A percentile compares a stretch with the other conserved stretches of the same genome.
phyloP scores from a whole-genome alignment of 345 rosid species.

The Salix udensis region DNA sequence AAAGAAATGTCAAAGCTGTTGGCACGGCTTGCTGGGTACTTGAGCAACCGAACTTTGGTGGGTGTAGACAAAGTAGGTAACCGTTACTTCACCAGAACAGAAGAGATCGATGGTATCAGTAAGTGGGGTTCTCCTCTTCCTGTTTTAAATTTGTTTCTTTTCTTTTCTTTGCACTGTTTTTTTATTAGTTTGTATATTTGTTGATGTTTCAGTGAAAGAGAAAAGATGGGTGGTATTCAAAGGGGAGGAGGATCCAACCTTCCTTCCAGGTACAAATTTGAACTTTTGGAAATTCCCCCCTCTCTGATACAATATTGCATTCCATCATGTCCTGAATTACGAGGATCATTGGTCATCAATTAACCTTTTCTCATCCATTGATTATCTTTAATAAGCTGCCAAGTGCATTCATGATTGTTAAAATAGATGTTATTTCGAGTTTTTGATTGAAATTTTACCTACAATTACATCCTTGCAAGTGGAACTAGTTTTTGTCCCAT shows the following conservation, averaged over 20 bases:
- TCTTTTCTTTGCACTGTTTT: background rate
- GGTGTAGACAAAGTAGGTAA: constrained; percentile 80
- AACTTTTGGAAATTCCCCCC: background rate
- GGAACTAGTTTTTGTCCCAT: background rate
- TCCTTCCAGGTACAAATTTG: constrained; percentile 60
- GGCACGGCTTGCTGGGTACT: constrained; percentile 61
- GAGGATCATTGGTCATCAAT: background rate
- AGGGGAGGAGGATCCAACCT: constrained; percentile 84
- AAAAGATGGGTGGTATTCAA: constrained; percentile 88
- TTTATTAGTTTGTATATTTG: background rate
- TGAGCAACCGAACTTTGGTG: constrained; percentile 42
- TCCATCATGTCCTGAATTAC: background rate
- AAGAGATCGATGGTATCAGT: constrained; percentile 81
- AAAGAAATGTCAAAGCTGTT: constrained; percentile 67
- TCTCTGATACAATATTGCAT: background rate
- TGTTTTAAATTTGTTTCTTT: constrained; percentile 1
- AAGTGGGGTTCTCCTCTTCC: constrained; percentile 30
- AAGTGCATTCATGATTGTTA: constrained; percentile 4
- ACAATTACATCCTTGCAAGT: background rate
- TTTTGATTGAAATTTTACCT: background rate
- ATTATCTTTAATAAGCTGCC: background rate
- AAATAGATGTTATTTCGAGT: background rate
- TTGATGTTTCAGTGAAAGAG: constrained; percentile 70
- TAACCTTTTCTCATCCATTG: background rate
- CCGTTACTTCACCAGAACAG: constrained; percentile 67